A percentile compares a stretch with the other conserved stretches of the same genome.
Conservation (phyloP, 2,329 filamentous ascomycete genomes). For the Cladosporium sp. region DNA sequence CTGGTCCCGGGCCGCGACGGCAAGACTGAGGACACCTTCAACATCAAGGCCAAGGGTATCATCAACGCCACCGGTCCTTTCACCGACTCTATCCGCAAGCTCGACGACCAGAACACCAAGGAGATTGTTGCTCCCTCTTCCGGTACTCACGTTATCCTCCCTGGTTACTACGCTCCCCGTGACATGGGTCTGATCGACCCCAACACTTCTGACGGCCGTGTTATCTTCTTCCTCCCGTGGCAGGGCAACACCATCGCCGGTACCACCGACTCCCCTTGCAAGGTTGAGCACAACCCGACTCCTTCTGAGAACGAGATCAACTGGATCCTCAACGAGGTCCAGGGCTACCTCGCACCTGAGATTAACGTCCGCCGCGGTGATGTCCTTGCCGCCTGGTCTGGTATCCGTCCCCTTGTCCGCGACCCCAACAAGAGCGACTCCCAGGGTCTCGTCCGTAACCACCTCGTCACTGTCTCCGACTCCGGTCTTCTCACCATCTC, state of each 20-base stretch:
- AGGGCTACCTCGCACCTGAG: slow-evolving; percentile 75
- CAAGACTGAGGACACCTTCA: slow-evolving; percentile 58
- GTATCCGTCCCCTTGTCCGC: slow-evolving; percentile 80
- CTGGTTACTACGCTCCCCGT: slow-evolving; percentile 78
- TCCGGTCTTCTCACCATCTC: slow-evolving; percentile 81
- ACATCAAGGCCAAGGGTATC: slow-evolving; percentile 72
- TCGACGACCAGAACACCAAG: slow-evolving; percentile 68
- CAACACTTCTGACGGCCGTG: slow-evolving; percentile 78
- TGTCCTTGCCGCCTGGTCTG: slow-evolving; percentile 86
- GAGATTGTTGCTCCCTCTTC: slow-evolving; percentile 84
- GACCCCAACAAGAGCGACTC: slow-evolving; percentile 83
- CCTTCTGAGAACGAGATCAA: slow-evolving; percentile 80
- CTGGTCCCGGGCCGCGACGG: slow-evolving; percentile 63
- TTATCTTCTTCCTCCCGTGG: slow-evolving; percentile 93
- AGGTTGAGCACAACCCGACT: slow-evolving; percentile 68
- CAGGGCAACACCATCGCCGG: slow-evolving; percentile 90
- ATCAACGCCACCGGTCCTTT: slow-evolving; percentile 90
- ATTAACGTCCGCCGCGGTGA: slow-evolving; percentile 82
- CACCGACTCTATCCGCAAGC: slow-evolving; percentile 77
- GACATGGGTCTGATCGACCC: slow-evolving; percentile 89
- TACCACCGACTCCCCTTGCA: slow-evolving; percentile 75
- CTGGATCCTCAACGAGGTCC: slow-evolving; percentile 82
- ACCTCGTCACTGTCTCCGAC: slow-evolving; percentile 73
- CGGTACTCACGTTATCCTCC: slow-evolving; percentile 81
- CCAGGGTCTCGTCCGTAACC: slow-evolving; percentile 82